Percentiles rank a stretch among this genome's conserved stretches.
Evolutionary conservation across 495 filamentous ascomycete genomes (phyloP).

Genomic region (Annulohypoxylon maeteangense): DNA sequence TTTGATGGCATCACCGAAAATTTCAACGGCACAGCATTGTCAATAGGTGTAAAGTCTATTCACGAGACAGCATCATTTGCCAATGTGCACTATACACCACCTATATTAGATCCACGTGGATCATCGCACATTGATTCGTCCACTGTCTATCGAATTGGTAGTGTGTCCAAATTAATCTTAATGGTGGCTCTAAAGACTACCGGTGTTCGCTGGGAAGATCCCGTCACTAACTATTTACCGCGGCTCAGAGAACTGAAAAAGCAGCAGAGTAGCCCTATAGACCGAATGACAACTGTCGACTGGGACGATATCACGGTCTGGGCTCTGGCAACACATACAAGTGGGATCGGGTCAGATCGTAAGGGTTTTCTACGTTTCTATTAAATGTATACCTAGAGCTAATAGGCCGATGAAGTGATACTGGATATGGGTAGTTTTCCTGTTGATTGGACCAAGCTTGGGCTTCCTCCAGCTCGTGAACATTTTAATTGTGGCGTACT

Average conservation of each 20-base stretch:
- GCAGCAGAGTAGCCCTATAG: conserved; percentile 9
- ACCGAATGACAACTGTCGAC: conserved; percentile 42
- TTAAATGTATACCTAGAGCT: conserved; percentile 11
- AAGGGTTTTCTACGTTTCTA: conserved; percentile 14
- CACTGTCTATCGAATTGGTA: conserved; percentile 59
- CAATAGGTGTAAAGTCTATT: conserved; percentile 27
- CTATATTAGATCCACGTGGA: conserved; percentile 32
- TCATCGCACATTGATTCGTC: conserved; percentile 51
- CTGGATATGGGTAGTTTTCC: conserved; percentile 37
- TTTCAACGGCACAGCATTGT: conserved; percentile 26
- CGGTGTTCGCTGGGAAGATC: conserved; percentile 51
- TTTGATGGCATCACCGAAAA: not conserved
- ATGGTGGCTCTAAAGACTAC: conserved; percentile 50
- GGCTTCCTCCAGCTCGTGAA: conserved; percentile 36
- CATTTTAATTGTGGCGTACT: conserved; percentile 41
- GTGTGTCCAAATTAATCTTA: conserved; percentile 58
- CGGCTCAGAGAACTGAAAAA: conserved; percentile 38
- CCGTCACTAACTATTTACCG: conserved; percentile 56
- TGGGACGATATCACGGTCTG: conserved; percentile 64
- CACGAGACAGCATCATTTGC: conserved; percentile 23
- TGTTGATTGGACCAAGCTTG: conserved; percentile 36
- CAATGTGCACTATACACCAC: conserved; percentile 27
- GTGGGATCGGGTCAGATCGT: conserved; percentile 49
- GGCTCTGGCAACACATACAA: conserved; percentile 56
- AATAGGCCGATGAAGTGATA: conserved; percentile 29